These are phyloP conservation scores for Ambispora gerdemannii DNA, from an alignment of 192 early-diverging fungal species.

Conservation along the genomic window DNA sequence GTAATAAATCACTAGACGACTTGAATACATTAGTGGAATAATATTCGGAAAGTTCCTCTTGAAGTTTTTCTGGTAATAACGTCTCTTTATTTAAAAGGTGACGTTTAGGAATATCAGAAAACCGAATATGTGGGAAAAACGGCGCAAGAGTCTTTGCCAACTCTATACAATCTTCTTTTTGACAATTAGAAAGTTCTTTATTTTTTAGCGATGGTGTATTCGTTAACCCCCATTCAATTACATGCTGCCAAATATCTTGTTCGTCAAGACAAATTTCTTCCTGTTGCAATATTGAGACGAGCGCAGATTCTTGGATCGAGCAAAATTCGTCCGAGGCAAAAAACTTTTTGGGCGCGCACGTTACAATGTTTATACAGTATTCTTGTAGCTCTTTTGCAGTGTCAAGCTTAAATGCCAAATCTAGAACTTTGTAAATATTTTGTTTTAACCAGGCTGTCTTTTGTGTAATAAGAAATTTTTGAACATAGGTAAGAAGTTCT, in stretches of 20 bases:
- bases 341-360: neutral
- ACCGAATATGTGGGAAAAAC: neutral
- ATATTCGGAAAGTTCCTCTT: neutral
- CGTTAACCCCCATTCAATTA: slow-evolving; percentile 10
- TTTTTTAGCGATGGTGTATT: neutral
- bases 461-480: slow-evolving; percentile 1
- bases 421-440: neutral
- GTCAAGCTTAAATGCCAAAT: slow-evolving; percentile 9
- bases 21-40: neutral
- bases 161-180: neutral
- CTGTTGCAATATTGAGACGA: neutral
- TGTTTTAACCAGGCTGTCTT: slow-evolving; percentile 1
- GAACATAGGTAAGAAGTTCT: slow-evolving; percentile 9
- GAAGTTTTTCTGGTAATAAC: neutral
- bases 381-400: neutral
- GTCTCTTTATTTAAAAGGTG: neutral
- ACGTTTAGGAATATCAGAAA: neutral
- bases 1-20: neutral
- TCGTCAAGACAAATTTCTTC: slow-evolving; percentile 22
- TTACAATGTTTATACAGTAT: slow-evolving; percentile 9
- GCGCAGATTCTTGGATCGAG: neutral
- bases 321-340: neutral
- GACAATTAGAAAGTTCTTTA: neutral
- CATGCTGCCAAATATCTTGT: slow-evolving; percentile 2
- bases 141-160: neutral